Percentiles rank a stretch among this genome's conserved stretches.
These are phyloP conservation scores for Lasiodiplodia citricola DNA, from an alignment of 2,329 filamentous ascomycete species.

Conservation along the genomic window DNA sequence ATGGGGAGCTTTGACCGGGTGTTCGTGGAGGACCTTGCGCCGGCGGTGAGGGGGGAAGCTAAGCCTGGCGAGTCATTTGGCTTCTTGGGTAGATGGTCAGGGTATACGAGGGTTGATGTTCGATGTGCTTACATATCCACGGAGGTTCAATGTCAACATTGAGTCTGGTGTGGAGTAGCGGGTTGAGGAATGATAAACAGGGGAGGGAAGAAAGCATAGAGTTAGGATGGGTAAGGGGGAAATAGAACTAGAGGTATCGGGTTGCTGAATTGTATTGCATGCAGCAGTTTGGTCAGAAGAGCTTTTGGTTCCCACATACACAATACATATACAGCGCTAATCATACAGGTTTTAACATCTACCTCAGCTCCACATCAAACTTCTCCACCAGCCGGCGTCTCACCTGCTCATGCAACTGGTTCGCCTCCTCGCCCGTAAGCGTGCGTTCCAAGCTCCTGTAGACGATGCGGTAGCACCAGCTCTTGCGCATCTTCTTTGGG, in stretches of 20 bases:
- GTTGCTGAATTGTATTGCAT: not conserved
- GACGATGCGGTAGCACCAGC: constrained; percentile 90
- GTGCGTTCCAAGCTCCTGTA: constrained; percentile 93
- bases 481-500: constrained; percentile 80
- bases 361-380: constrained; percentile 81
- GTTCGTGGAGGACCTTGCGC: not conserved
- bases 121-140: too few relatives aligned
- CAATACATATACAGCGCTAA: not conserved
- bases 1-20: not conserved
- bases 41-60: not conserved
- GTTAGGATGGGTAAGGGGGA: too few relatives aligned
- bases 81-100: too few relatives aligned
- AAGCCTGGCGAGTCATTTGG: not conserved
- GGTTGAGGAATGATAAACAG: too few relatives aligned
- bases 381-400: constrained; percentile 67
- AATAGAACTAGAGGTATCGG: too few relatives aligned
- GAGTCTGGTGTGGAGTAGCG: too few relatives aligned
- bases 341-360: constrained; percentile 6
- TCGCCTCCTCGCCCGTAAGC: constrained; percentile 81
- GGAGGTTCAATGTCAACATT: too few relatives aligned
- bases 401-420: constrained; percentile 74
- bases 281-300: not conserved
- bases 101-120: too few relatives aligned
- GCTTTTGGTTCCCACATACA: not conserved
- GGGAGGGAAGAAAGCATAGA: too few relatives aligned